phyloP scores from a whole-genome alignment of 2,329 filamentous ascomycete genomes.

The Lasiodiplodia hormozganensis region DNA sequence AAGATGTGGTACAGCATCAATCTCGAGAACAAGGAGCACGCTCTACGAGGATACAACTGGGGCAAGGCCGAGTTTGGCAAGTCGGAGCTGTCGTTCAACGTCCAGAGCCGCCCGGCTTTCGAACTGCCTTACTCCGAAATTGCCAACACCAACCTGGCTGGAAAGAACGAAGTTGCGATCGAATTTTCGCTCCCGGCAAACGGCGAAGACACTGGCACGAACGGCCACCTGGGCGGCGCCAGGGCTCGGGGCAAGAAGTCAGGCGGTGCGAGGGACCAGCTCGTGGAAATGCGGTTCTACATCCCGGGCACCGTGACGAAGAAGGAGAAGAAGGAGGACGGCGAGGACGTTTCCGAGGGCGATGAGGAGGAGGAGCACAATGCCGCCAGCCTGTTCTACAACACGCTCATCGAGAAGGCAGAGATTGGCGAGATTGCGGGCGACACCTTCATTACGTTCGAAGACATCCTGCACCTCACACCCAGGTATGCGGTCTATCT shows the following conservation, averaged over 20 bases:
- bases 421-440: conserved; percentile 99
- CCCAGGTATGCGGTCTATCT: conserved; percentile 68
- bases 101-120: conserved; percentile 94
- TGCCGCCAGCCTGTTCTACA: conserved; percentile 96
- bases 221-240: conserved; percentile 76
- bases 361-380: conserved; percentile 85
- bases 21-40: conserved; percentile 91
- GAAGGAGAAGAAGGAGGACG: conserved; percentile 73
- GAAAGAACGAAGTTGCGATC: conserved; percentile 96
- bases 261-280: conserved; percentile 85
- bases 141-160: conserved; percentile 95
- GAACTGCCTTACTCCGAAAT: conserved; percentile 98
- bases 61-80: conserved; percentile 97
- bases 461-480: conserved; percentile 95
- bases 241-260: conserved; percentile 84
- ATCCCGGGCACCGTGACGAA: conserved; percentile 85
- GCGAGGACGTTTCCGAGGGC: conserved; percentile 65
- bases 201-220: conserved; percentile 73
- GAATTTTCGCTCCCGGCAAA: conserved; percentile 84
- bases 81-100: conserved; percentile 93
- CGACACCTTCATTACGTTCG: conserved; percentile 95
- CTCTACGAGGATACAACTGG: conserved; percentile 98
- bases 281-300: conserved; percentile 99
- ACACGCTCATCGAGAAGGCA: conserved; percentile 96
- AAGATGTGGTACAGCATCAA: conserved; percentile 98